phyloP scores from a whole-genome alignment of 495 filamentous ascomycete genomes.

The Barbatosphaeria neglecta region DNA sequence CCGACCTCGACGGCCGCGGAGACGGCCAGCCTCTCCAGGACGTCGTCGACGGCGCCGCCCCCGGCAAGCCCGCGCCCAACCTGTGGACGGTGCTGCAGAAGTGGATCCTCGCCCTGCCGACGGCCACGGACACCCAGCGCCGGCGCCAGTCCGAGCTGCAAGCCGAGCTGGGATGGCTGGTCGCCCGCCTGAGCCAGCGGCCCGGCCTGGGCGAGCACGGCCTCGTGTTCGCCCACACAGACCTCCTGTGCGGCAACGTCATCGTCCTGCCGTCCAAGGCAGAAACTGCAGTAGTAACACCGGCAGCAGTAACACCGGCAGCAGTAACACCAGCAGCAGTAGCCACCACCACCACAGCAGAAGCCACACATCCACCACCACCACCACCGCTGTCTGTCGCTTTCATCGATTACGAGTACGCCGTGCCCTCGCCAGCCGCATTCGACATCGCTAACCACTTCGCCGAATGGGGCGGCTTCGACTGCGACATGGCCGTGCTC shows the following conservation, averaged over 20 bases:
- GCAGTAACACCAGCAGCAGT: conserved; percentile 15
- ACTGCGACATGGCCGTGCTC: conserved; percentile 78
- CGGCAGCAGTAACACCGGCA: conserved; percentile 12
- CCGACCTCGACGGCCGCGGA: conserved; percentile 15
- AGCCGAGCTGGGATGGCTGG: conserved; percentile 57
- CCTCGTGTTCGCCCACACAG: conserved; percentile 87
- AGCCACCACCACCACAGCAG: conserved; percentile 14
- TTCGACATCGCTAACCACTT: conserved; percentile 99
- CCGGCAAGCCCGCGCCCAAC: conserved; percentile 58
- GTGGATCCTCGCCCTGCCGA: conserved; percentile 83
- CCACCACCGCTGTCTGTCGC: conserved; percentile 42
- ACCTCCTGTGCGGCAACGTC: conserved; percentile 89
- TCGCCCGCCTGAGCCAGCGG: conserved; percentile 58
- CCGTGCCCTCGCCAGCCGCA: conserved; percentile 85
- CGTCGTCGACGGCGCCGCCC: conserved; percentile 44
- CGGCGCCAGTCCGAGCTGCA: conserved; percentile 56
- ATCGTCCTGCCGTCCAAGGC: conserved; percentile 56
- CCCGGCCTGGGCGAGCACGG: conserved; percentile 60
- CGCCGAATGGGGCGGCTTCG: conserved; percentile 94
- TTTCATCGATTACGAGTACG: conserved; percentile 98
- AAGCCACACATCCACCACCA: no score
- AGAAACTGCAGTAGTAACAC: conserved; percentile 14
- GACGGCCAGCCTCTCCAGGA: conserved; percentile 19
- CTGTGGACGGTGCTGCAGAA: conserved; percentile 91
- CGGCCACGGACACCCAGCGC: conserved; percentile 51